phyloP scores from a whole-genome alignment of 2,329 filamentous ascomycete genomes.

The Diaporthe citri region DNA sequence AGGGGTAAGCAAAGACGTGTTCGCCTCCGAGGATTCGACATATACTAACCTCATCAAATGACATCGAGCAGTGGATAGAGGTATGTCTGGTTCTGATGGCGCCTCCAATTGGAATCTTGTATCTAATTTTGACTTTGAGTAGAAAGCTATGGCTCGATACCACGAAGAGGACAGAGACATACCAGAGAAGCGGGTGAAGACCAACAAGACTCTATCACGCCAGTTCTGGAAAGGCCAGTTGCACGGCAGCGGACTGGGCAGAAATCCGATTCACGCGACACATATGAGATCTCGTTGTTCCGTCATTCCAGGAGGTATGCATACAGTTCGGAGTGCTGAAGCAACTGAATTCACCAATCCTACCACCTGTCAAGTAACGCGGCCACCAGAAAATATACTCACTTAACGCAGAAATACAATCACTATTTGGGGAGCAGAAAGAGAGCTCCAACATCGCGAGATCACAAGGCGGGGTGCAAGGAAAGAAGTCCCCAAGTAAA shows the following conservation, averaged over 20 bases:
- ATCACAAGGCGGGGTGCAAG: too few relatives aligned
- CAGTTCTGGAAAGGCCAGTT: conserved; percentile 32
- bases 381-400: background rate
- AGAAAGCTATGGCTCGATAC: conserved; percentile 29
- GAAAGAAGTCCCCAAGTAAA: background rate
- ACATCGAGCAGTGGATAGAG: conserved; percentile 15
- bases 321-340: too few relatives aligned
- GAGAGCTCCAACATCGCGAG: too few relatives aligned
- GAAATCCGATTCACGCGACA: conserved; percentile 3
- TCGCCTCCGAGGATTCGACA: background rate
- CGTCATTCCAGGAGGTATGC: conserved; percentile 27
- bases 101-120: background rate
- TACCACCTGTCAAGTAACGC: too few relatives aligned
- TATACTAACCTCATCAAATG: background rate
- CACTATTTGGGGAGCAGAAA: background rate
- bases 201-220: background rate
- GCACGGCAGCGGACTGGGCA: conserved; percentile 19
- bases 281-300: conserved; percentile 33
- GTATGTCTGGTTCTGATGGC: background rate
- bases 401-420: background rate
- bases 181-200: background rate
- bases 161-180: background rate
- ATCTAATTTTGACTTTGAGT: background rate
- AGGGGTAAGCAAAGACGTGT: background rate
- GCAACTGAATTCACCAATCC: too few relatives aligned